Conservation (phyloP, 257 asterid genomes). For the Asclepias syriaca region DNA sequence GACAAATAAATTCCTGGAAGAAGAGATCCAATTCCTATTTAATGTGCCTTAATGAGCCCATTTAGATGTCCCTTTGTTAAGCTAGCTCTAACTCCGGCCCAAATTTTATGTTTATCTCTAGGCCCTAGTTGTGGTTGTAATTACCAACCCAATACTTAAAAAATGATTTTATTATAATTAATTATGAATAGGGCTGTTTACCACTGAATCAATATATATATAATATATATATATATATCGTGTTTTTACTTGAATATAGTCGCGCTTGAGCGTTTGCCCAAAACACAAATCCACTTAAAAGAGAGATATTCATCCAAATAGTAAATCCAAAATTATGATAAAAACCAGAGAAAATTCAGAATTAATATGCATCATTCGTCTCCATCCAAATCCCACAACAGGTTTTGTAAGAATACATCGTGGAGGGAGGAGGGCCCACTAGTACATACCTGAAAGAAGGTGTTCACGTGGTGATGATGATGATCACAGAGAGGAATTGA, state of each 20-base stretch:
- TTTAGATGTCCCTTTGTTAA: no score
- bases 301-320: not conserved
- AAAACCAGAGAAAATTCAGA: not conserved
- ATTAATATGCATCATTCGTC: not conserved
- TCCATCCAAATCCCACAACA: not conserved
- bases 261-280: slow-evolving; percentile 12
- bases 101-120: no score
- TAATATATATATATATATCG: no score
- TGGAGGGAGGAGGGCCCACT: slow-evolving; percentile 5
- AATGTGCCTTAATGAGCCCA: no score
- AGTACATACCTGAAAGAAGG: slow-evolving; percentile 1
- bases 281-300: not conserved
- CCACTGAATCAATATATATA: no score
- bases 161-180: no score
- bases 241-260: not conserved
- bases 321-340: slow-evolving; percentile 11
- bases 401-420: slow-evolving; percentile 7
- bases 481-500: slow-evolving; percentile 2
- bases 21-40: no score
- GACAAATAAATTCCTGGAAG: no score
- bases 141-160: no score
- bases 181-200: no score
- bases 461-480: slow-evolving; percentile 10
- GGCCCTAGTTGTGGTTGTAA: no score
- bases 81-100: no score